These are phyloP conservation scores for Trichoderma sp. DNA, from an alignment of 2,329 filamentous ascomycete genomes.

Conservation along the genomic window DNA sequence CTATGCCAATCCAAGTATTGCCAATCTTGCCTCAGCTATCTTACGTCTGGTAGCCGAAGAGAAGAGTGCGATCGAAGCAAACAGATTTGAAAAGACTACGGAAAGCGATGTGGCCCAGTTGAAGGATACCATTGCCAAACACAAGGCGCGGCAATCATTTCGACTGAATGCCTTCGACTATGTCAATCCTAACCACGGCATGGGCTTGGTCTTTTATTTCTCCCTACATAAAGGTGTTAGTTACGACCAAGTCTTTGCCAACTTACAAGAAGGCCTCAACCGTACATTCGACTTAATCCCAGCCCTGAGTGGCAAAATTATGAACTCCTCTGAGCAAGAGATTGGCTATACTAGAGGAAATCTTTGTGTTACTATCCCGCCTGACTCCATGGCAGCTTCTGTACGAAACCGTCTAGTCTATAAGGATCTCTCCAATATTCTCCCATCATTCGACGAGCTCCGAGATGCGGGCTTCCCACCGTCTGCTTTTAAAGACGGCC, in stretches of 20 bases:
- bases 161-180: constrained; percentile 33
- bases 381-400: neutral
- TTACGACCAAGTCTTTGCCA: constrained; percentile 32
- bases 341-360: constrained; percentile 27
- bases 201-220: constrained; percentile 36
- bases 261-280: constrained; percentile 34
- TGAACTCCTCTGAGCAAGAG: constrained; percentile 28
- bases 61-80: neutral
- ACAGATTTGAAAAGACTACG: neutral
- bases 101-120: neutral
- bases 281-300: constrained; percentile 37
- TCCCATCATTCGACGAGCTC: constrained; percentile 29
- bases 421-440: constrained; percentile 22
- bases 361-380: neutral
- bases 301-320: constrained; percentile 37
- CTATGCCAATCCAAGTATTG: neutral
- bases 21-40: neutral
- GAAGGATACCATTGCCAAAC: constrained; percentile 21
- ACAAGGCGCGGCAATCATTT: constrained; percentile 31
- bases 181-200: constrained; percentile 32
- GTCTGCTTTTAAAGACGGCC: constrained; percentile 29
- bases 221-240: constrained; percentile 27
- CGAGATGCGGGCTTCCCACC: constrained; percentile 28
- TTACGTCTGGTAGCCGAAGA: neutral
- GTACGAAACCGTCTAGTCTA: neutral